These are phyloP conservation scores for Dictyostelium brefeldianum DNA, from an alignment of 78 protist species.

Conservation along the genomic window DNA sequence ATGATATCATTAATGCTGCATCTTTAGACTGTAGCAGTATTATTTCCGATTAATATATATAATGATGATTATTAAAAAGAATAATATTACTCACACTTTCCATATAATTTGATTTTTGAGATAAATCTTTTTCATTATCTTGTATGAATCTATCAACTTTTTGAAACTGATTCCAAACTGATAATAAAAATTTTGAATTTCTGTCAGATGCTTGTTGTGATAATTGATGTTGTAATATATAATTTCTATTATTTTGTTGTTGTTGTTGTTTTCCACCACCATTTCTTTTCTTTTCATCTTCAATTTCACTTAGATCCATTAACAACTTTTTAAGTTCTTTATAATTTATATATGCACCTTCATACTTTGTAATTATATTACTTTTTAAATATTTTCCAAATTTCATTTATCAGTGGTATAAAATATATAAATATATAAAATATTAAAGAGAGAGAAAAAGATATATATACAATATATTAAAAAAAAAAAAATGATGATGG, in stretches of 20 bases:
- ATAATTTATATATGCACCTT: constrained; percentile 35
- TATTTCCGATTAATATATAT: no score
- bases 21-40: constrained; percentile 47
- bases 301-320: constrained; percentile 18
- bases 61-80: no score
- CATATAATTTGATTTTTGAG: constrained; percentile 32
- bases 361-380: constrained; percentile 40
- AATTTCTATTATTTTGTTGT: constrained; percentile 18
- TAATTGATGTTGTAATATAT: constrained; percentile 10
- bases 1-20: constrained; percentile 32
- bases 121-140: constrained; percentile 13
- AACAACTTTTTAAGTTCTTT: constrained; percentile 51
- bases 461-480: no score
- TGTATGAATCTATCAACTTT: constrained; percentile 48
- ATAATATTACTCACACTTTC: constrained; percentile 29
- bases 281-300: neutral
- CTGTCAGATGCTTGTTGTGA: constrained; percentile 32
- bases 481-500: no score
- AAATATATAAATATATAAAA: no score
- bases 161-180: constrained; percentile 62
- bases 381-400: constrained; percentile 62
- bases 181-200: constrained; percentile 32
- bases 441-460: no score
- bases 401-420: constrained; percentile 37
- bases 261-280: neutral